Conservation (phyloP, 2,329 filamentous ascomycete species). For the Cladosporium sp. region DNA sequence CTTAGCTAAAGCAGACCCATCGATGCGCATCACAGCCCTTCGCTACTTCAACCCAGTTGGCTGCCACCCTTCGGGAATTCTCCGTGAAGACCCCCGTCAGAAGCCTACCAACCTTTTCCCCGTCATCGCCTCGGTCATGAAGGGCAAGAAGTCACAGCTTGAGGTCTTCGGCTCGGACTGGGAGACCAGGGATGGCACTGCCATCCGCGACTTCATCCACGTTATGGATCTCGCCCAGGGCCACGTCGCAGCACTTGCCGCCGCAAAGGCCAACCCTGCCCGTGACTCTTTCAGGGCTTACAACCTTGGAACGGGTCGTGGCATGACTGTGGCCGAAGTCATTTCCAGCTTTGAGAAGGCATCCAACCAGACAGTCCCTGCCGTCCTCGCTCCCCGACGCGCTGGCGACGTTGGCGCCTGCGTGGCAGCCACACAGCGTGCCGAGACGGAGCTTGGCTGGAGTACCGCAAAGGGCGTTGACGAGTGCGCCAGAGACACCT, state of each 20-base stretch:
- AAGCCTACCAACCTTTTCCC: conserved; percentile 61
- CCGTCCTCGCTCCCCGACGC: conserved; percentile 33
- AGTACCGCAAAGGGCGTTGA: conserved; percentile 32
- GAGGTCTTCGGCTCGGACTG: conserved; percentile 62
- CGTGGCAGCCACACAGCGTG: conserved; percentile 35
- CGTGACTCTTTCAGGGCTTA: conserved; percentile 34
- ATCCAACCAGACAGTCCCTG: conserved; percentile 32
- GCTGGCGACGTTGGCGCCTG: conserved; percentile 40
- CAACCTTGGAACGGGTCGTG: conserved; percentile 40
- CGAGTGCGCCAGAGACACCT: conserved; percentile 36
- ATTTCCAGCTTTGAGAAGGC: conserved; percentile 36
- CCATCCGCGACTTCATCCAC: conserved; percentile 64
- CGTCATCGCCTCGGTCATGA: conserved; percentile 58
- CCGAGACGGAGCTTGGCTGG: conserved; percentile 37
- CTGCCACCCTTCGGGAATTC: conserved; percentile 58
- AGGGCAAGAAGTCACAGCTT: conserved; percentile 49
- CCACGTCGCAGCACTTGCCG: conserved; percentile 56
- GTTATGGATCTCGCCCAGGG: conserved; percentile 61
- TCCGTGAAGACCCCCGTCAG: conserved; percentile 60
- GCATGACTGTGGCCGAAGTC: conserved; percentile 41
- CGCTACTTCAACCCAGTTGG: conserved; percentile 66
- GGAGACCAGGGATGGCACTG: conserved; percentile 61
- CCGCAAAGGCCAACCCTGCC: conserved; percentile 28
- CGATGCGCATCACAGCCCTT: conserved; percentile 59
- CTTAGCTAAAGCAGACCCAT: conserved; percentile 54